Evolutionary conservation across 108 stramenopile species (phyloP).

Genomic region (Conticribra guillardii): DNA sequence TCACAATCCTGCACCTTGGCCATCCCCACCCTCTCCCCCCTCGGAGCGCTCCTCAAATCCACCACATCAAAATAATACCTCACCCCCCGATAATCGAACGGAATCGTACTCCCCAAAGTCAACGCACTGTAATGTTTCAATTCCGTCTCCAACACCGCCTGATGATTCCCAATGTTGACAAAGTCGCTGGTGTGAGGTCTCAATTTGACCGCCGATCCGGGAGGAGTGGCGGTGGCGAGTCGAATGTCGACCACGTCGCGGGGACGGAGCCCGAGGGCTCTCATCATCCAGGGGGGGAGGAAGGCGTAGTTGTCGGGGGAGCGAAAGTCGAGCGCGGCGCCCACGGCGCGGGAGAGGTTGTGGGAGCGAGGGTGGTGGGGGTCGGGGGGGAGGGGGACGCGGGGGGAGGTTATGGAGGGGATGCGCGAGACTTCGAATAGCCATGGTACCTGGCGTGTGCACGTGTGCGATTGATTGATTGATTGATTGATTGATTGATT

Average conservation of each 20-base stretch:
- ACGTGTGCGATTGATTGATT: too few species aligned
- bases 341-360: conserved; percentile 65
- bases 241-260: conserved; percentile 81
- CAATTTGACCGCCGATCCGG: conserved; percentile 77
- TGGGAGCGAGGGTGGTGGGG: conserved; percentile 44
- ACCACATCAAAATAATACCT: conserved; percentile 91
- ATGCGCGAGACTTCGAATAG: conserved; percentile 78
- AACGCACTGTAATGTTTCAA: conserved; percentile 86
- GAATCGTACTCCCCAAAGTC: conserved; percentile 81
- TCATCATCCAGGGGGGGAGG: conserved; percentile 91
- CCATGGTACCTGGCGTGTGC: conserved; percentile 90
- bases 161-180: conserved; percentile 79
- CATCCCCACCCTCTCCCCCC: conserved; percentile 77
- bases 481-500: too few species aligned
- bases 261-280: conserved; percentile 78
- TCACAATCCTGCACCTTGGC: conserved; percentile 91
- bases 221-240: conserved; percentile 57
- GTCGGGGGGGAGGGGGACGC: conserved; percentile 57
- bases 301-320: conserved; percentile 88
- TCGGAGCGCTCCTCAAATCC: conserved; percentile 80
- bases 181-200: conserved; percentile 79
- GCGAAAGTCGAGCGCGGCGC: conserved; percentile 92
- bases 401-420: conserved; percentile 60
- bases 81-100: conserved; percentile 82
- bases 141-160: conserved; percentile 90